Conservation (phyloP, 176 grass and related monocot genomes). For the Musa acuminata region DNA sequence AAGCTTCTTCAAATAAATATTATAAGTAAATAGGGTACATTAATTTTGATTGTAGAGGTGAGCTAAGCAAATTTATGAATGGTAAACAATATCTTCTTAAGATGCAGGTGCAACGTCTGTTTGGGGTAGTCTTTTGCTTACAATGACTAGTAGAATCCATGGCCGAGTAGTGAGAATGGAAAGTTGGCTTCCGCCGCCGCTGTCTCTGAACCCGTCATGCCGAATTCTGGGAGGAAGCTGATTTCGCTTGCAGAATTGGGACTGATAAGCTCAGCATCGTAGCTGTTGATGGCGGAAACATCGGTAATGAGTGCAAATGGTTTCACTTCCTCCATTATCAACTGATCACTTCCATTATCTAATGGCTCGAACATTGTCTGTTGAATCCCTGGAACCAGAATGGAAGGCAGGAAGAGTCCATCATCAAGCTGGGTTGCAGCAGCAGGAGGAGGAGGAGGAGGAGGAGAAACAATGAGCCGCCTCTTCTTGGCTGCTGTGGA, state of each 20-base stretch:
- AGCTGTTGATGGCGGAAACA: neutral
- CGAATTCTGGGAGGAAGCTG: slow-evolving; percentile 20
- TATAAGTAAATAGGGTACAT: neutral
- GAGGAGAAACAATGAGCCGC: neutral
- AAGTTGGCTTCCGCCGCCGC: slow-evolving; percentile 22
- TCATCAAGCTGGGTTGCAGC: neutral
- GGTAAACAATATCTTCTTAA: neutral
- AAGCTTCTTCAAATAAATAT: too few species aligned
- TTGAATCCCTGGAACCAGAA: neutral
- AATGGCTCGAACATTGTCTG: neutral
- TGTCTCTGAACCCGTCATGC: slow-evolving; percentile 2
- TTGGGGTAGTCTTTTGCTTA: too few species aligned
- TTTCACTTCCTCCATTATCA: neutral
- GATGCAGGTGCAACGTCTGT: neutral
- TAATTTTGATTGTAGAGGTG: neutral
- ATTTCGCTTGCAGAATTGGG: neutral
- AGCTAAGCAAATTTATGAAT: neutral
- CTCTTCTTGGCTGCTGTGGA: slow-evolving; percentile 29
- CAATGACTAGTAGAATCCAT: slow-evolving; percentile 36
- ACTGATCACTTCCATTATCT: too few species aligned
- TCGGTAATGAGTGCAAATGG: neutral
- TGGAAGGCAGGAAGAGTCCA: neutral
- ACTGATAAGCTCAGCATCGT: neutral
- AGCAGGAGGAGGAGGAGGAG: neutral
- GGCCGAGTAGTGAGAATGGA: slow-evolving; percentile 59